A percentile compares a stretch with the other conserved stretches of the same genome.
Conservation (phyloP, 2,329 filamentous ascomycete genomes). For the Metarhizium anisopliae region DNA sequence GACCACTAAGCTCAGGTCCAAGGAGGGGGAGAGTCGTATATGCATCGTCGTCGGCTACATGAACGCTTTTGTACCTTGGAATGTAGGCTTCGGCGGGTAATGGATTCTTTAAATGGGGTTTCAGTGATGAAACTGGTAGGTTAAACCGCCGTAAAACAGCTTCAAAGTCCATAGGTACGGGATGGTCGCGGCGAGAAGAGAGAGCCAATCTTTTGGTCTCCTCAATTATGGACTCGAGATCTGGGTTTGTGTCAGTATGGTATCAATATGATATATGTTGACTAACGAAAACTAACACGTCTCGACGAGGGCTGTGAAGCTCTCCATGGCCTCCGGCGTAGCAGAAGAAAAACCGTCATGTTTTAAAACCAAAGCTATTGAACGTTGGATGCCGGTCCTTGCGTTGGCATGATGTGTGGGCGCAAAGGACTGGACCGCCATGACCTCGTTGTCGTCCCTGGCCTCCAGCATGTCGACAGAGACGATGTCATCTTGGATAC, state of each 20-base stretch:
- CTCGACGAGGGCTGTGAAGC: conserved; percentile 46
- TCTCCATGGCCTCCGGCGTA: conserved; percentile 47
- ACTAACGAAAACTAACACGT: conserved; percentile 36
- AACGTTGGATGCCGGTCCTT: conserved; percentile 37
- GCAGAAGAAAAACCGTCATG: conserved; percentile 51
- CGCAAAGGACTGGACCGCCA: conserved; percentile 12
- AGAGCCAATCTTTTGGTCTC: conserved; percentile 38
- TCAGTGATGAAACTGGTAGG: conserved; percentile 39
- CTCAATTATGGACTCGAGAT: conserved; percentile 38
- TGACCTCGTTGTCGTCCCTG: conserved; percentile 8
- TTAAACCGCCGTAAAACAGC: conserved; percentile 42
- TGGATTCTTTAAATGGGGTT: conserved; percentile 47
- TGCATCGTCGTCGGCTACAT: conserved; percentile 29
- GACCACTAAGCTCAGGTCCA: conserved; percentile 48
- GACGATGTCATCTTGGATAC: not conserved
- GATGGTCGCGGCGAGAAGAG: conserved; percentile 40
- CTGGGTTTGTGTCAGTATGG: conserved; percentile 24
- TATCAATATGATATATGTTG: not conserved
- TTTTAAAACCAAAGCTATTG: conserved; percentile 45
- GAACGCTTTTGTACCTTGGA: conserved; percentile 28
- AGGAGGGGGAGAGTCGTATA: conserved; percentile 35
- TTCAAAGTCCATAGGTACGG: conserved; percentile 50
- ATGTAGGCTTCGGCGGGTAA: conserved; percentile 30
- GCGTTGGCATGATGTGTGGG: conserved; percentile 24
- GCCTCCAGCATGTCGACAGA: not conserved